Evolutionary conservation across 352 stramenopile genomes (phyloP).

Genomic region (Phytophthora citrophthora): DNA sequence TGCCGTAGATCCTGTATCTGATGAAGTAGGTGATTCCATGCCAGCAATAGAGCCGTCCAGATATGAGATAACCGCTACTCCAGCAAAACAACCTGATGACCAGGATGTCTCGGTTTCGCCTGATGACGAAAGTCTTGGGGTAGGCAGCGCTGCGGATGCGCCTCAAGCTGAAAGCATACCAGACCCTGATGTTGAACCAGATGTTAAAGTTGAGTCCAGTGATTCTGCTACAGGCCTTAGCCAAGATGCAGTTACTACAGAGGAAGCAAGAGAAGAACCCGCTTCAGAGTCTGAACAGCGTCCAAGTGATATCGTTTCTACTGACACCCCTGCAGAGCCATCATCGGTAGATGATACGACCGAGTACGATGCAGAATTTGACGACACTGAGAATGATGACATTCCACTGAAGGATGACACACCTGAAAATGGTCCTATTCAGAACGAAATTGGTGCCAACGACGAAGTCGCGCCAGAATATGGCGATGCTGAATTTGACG

Average conservation of each 20-base stretch:
- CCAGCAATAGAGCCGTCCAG: not conserved
- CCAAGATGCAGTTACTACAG: not conserved
- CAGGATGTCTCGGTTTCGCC: not conserved
- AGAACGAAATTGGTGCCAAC: not conserved
- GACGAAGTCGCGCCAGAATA: not conserved
- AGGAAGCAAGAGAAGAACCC: conserved; percentile 5
- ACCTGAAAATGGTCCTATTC: not conserved
- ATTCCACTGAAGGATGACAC: not conserved
- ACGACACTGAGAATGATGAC: conserved; percentile 18
- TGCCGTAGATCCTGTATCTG: not conserved
- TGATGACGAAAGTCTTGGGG: not conserved
- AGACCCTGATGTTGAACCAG: not conserved
- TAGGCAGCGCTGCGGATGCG: not conserved
- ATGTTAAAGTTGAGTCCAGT: not conserved
- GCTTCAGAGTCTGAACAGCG: not conserved
- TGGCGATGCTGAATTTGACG: conserved; percentile 27
- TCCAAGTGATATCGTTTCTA: not conserved
- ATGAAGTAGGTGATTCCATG: not conserved
- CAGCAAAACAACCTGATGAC: not conserved
- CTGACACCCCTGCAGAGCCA: not conserved
- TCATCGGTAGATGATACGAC: not conserved
- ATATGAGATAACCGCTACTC: conserved; percentile 2
- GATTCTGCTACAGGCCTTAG: not conserved
- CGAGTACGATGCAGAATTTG: conserved; percentile 28
- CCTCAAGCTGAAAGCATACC: not conserved